phyloP scores from a whole-genome alignment of 1,139 yeast species.

The Debaryomyces subglobosus region DNA sequence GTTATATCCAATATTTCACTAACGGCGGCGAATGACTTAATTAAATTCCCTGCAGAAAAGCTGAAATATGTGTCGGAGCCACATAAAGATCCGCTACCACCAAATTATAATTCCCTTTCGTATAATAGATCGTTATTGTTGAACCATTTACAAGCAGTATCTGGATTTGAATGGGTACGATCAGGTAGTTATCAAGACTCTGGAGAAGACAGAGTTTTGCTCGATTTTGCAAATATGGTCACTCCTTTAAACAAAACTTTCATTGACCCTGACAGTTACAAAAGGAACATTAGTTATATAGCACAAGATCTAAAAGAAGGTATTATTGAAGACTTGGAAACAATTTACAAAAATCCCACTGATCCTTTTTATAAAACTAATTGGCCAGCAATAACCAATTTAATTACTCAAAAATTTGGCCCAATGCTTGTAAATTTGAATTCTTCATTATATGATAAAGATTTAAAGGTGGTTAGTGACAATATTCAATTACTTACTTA shows the following conservation, averaged over 20 bases:
- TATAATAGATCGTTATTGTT: constrained; percentile 21
- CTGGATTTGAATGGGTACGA: constrained; percentile 43
- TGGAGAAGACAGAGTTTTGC: constrained; percentile 47
- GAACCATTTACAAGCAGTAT: constrained; percentile 26
- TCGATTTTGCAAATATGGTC: constrained; percentile 47
- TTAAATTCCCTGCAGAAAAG: neutral
- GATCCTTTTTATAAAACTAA: neutral
- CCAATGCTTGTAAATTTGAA: constrained; percentile 47
- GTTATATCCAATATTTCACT: constrained; percentile 47
- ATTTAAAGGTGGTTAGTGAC: neutral
- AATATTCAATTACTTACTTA: neutral
- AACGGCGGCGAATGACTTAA: constrained; percentile 16
- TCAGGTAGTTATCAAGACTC: constrained; percentile 46
- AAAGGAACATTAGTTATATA: neutral
- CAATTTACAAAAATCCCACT: neutral
- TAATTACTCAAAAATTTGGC: constrained; percentile 49
- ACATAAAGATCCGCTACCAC: neutral
- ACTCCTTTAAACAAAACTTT: neutral
- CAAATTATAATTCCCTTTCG: neutral
- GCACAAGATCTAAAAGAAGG: neutral
- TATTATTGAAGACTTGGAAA: neutral
- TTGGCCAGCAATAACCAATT: constrained; percentile 22
- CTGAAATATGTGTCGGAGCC: neutral
- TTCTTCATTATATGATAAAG: neutral
- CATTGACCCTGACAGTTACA: neutral